These are phyloP conservation scores for Fusarium setosum DNA, from an alignment of 2,329 filamentous ascomycete species.

Conservation along the genomic window DNA sequence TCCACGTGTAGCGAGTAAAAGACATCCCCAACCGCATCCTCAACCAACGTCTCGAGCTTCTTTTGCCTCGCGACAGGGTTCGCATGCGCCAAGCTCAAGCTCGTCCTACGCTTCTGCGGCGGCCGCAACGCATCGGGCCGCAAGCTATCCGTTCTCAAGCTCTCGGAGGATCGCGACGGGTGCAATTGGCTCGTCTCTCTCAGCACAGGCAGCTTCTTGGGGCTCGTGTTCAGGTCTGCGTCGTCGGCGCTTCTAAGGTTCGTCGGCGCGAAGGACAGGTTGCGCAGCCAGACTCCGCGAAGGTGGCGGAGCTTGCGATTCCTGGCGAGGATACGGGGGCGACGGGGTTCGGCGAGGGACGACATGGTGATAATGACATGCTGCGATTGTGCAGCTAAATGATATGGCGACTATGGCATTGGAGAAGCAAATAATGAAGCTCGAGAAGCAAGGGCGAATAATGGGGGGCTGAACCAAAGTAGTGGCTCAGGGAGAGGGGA, in stretches of 20 bases:
- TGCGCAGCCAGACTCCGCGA: constrained; percentile 86
- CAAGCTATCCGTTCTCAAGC: constrained; percentile 52
- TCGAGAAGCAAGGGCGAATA: constrained; percentile 1
- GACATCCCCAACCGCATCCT: constrained; percentile 81
- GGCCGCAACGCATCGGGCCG: constrained; percentile 53
- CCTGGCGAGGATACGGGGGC: constrained; percentile 70
- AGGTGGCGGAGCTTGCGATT: constrained; percentile 92
- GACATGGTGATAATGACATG: constrained; percentile 46
- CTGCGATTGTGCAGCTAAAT: constrained; percentile 30
- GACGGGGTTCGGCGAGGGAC: constrained; percentile 51
- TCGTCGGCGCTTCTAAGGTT: constrained; percentile 80
- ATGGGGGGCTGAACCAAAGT: neutral
- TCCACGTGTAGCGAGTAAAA: constrained; percentile 88
- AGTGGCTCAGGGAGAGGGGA: constrained; percentile 8
- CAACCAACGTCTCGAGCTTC: constrained; percentile 78
- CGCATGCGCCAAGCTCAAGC: constrained; percentile 60
- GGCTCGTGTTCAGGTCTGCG: constrained; percentile 75
- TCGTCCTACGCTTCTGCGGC: constrained; percentile 56
- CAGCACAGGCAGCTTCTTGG: constrained; percentile 71
- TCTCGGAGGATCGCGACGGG: constrained; percentile 66
- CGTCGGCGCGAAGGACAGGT: constrained; percentile 76
- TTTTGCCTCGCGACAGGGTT: constrained; percentile 71
- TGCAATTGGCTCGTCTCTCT: constrained; percentile 62
- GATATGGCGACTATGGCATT: constrained; percentile 33
- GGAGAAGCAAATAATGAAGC: neutral